Evolutionary conservation across 345 rosid species (phyloP).

Genomic region (Melaleuca alternifolia): DNA sequence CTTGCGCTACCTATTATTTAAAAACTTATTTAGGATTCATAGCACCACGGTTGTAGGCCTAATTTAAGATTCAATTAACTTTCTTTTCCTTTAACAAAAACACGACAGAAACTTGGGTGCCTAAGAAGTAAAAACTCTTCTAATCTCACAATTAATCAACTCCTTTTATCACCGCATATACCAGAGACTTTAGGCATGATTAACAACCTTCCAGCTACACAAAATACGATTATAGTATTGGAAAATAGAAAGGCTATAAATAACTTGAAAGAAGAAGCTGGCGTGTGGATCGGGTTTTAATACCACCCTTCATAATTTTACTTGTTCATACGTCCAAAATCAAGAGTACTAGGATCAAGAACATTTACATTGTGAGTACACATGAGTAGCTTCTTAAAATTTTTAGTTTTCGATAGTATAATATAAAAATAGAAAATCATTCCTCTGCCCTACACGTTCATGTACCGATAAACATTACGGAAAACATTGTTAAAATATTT

Average conservation of each 20-base stretch:
- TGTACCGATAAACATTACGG: neutral
- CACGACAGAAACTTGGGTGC: neutral
- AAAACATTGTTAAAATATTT: too few species aligned
- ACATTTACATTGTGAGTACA: neutral
- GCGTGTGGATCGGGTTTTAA: neutral
- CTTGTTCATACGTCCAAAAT: neutral
- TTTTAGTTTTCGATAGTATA: neutral
- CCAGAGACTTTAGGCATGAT: neutral
- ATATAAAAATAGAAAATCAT: neutral
- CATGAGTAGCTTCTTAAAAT: neutral
- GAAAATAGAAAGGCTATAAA: neutral
- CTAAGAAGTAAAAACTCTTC: neutral
- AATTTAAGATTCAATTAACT: neutral
- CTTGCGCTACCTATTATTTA: neutral
- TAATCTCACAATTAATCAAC: neutral
- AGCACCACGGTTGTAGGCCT: neutral
- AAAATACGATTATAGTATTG: neutral
- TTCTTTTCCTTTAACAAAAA: neutral
- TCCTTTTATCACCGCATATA: neutral
- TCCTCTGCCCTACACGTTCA: neutral
- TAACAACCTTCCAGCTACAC: neutral
- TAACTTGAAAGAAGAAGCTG: neutral
- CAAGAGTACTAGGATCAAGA: neutral
- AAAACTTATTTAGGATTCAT: neutral
- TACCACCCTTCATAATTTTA: neutral